Conservation (phyloP, 768 basidiomycete genomes). For the Chalciporus pseudorubinellus region DNA sequence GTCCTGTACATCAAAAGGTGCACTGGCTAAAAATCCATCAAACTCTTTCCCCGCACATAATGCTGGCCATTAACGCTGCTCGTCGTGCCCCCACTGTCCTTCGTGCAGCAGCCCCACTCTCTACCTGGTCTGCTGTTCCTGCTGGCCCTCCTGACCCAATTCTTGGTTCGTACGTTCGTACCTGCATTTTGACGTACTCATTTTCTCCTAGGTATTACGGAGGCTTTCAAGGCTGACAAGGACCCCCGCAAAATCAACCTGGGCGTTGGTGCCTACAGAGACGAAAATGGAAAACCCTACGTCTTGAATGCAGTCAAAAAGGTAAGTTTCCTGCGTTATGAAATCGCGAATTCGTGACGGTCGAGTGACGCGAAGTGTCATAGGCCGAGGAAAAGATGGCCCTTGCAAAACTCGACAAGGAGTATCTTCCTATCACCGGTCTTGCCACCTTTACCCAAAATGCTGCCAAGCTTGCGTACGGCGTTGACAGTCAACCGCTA, state of each 20-base stretch:
- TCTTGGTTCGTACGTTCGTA: conserved; percentile 55
- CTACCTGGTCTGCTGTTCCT: conserved; percentile 78
- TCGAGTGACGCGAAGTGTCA: conserved; percentile 1
- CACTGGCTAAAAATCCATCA: not conserved
- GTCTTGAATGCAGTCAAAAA: conserved; percentile 87
- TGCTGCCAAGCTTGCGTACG: conserved; percentile 90
- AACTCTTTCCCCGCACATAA: conserved; percentile 22
- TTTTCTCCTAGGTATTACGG: conserved; percentile 67
- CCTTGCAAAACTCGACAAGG: conserved; percentile 76
- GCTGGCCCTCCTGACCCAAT: conserved; percentile 93
- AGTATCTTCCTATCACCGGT: conserved; percentile 96
- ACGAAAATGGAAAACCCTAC: conserved; percentile 93
- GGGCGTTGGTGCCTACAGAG: conserved; percentile 95
- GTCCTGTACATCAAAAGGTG: not conserved
- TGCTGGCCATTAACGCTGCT: conserved; percentile 43
- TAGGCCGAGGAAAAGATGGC: conserved; percentile 78
- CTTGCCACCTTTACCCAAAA: conserved; percentile 80
- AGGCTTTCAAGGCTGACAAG: conserved; percentile 96
- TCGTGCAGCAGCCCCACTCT: conserved; percentile 45
- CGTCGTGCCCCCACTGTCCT: conserved; percentile 48
- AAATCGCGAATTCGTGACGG: not conserved
- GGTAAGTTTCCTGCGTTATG: conserved; percentile 38
- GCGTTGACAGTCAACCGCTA: conserved; percentile 71
- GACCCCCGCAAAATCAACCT: conserved; percentile 94
- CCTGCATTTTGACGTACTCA: conserved; percentile 6